phyloP scores from a whole-genome alignment of 768 basidiomycete species.

The Leccinum boreale region DNA sequence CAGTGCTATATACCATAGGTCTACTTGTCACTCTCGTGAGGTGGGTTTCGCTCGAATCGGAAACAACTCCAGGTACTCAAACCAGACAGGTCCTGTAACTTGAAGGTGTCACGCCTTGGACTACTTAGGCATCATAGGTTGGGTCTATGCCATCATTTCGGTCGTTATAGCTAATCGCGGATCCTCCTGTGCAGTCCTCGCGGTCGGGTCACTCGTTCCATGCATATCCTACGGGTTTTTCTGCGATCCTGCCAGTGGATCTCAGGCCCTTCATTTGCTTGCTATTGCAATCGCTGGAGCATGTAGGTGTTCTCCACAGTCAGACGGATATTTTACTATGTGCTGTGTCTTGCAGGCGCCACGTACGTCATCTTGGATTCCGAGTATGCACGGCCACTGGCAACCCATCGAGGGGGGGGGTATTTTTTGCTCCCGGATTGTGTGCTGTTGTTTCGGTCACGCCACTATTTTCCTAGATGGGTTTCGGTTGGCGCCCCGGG shows the following conservation, averaged over 20 bases:
- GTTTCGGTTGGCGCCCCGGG: slow-evolving; percentile 68
- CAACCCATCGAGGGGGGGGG: slow-evolving; percentile 63
- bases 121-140: slow-evolving; percentile 77
- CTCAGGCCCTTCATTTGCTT: slow-evolving; percentile 53
- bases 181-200: slow-evolving; percentile 44
- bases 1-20: slow-evolving; percentile 72
- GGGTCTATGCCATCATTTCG: slow-evolving; percentile 13
- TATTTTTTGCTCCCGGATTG: slow-evolving; percentile 79
- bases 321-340: neutral
- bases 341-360: slow-evolving; percentile 41
- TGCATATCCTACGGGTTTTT: slow-evolving; percentile 77
- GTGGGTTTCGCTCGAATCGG: slow-evolving; percentile 36
- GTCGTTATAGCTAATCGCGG: neutral
- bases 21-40: slow-evolving; percentile 66
- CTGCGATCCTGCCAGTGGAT: slow-evolving; percentile 54
- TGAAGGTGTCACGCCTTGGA: slow-evolving; percentile 64
- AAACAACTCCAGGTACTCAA: neutral
- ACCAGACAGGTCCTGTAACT: slow-evolving; percentile 49
- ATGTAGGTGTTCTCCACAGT: slow-evolving; percentile 42
- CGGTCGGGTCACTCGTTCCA: slow-evolving; percentile 76
- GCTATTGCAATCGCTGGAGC: slow-evolving; percentile 51
- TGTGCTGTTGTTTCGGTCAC: slow-evolving; percentile 64
- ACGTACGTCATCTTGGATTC: slow-evolving; percentile 78
- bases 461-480: slow-evolving; percentile 65
- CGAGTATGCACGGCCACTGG: slow-evolving; percentile 71